Evolutionary conservation across 352 stramenopile species (phyloP).

Genomic region (Achlya hypogyna): DNA sequence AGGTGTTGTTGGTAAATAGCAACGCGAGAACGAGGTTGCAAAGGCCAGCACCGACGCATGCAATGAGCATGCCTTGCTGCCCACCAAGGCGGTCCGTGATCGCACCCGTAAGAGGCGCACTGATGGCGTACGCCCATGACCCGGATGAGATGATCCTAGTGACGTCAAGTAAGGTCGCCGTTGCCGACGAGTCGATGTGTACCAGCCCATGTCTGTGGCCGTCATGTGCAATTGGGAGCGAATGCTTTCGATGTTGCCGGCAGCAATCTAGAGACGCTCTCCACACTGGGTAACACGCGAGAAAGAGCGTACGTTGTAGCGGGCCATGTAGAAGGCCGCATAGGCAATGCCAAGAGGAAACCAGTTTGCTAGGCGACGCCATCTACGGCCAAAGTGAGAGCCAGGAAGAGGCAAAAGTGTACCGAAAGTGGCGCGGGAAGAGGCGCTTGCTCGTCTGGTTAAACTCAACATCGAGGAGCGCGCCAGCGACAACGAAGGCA

Average conservation of each 20-base stretch:
- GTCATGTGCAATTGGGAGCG: constrained; percentile 47
- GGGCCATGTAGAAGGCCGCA: constrained; percentile 69
- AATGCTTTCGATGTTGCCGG: constrained; percentile 51
- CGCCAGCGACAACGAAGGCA: constrained; percentile 40
- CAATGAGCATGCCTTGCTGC: constrained; percentile 60
- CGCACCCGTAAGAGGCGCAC: constrained; percentile 55
- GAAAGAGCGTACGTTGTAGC: constrained; percentile 39
- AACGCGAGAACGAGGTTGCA: constrained; percentile 53
- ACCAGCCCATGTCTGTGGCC: constrained; percentile 67
- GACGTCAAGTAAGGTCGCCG: not conserved
- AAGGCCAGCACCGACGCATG: constrained; percentile 45
- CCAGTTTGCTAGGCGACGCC: constrained; percentile 60
- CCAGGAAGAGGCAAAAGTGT: not conserved
- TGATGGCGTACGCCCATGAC: constrained; percentile 61
- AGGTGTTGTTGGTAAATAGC: constrained; percentile 39
- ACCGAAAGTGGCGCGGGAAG: constrained; percentile 50
- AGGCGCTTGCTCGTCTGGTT: constrained; percentile 40
- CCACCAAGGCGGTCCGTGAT: constrained; percentile 63
- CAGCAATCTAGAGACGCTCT: constrained; percentile 22
- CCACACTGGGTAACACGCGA: not conserved
- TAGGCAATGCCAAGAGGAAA: constrained; percentile 69
- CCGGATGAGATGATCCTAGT: constrained; percentile 52
- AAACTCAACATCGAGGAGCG: constrained; percentile 56
- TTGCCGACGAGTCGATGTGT: constrained; percentile 7
- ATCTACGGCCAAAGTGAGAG: constrained; percentile 25